Base-by-base conservation (phyloP, 176 grass and related monocot species). In the Eremochloa ophiuroides region DNA sequence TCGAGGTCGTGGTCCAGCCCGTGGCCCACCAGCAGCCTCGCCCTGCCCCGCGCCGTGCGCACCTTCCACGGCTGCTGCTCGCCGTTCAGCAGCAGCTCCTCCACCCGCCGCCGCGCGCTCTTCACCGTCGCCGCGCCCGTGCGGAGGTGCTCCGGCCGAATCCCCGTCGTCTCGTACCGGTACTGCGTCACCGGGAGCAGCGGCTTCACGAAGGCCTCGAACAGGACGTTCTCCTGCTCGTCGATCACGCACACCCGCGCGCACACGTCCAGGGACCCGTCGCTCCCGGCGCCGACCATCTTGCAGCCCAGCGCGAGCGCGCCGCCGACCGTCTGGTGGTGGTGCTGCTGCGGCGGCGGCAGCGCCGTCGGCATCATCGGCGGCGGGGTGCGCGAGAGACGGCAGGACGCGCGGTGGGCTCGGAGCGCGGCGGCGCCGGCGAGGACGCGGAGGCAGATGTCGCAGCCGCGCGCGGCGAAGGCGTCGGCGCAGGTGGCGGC, bases 241-340 rank as follows among this genome's bases (percentile, higher is more conserved):
- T 93, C 81, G 6, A 89, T 64, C 3, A 92, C 44, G 92, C 95
- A 97, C 30, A 97, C 88, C 12, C 94, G 77, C 3, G 85, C 92
- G 31, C 90, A 94, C 41, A 94, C 83, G 83, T 97, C 90, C 25
- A 97, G 65, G 0, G 83, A 67, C 0, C 92, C 95, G 68, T 97
- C 95, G 48, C 83, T 94, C 1, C 95, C 88, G 47, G 83, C 90
- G 74, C 95, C 92, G 6, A 94, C 95, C 90, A 93, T 93, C 81
- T 94, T 97, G 88, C 95, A 97, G 1, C 73, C 89, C 35, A 97
- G 83, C 63, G 90, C 92, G 23, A 97, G 69, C 56, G 73, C 85
- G 9, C 79, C 87, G 0, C 83, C n/a, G n/a, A n/a, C n/a, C 62
- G 22, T 13, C 25, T 4, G 41, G 41, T 44, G 13, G 3, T 47